These are phyloP conservation scores for Cercospora sesami DNA, from an alignment of 2,329 filamentous ascomycete genomes.

Conservation along the genomic window DNA sequence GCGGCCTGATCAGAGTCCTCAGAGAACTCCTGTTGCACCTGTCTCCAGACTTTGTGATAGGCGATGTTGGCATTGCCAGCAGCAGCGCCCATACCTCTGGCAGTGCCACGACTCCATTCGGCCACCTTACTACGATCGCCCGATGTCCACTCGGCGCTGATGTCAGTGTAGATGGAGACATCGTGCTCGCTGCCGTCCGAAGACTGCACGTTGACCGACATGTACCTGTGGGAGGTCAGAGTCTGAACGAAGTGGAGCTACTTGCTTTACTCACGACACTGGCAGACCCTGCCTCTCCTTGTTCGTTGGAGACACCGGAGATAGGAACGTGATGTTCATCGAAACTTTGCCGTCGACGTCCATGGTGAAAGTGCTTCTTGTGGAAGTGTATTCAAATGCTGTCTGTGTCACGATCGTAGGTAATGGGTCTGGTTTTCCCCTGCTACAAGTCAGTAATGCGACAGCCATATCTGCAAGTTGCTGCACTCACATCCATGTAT, in stretches of 20 bases:
- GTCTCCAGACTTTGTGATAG: slow-evolving; percentile 60
- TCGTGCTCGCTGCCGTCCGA: slow-evolving; percentile 62
- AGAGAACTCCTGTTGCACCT: slow-evolving; percentile 50
- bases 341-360: slow-evolving; percentile 61
- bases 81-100: slow-evolving; percentile 26
- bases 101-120: slow-evolving; percentile 60
- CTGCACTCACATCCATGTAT: slow-evolving; percentile 61
- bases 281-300: slow-evolving; percentile 66
- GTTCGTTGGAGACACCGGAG: slow-evolving; percentile 67
- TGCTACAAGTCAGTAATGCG: slow-evolving; percentile 11
- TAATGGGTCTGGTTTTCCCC: slow-evolving; percentile 52
- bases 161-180: slow-evolving; percentile 71
- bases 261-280: slow-evolving; percentile 50
- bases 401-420: slow-evolving; percentile 58
- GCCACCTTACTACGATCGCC: slow-evolving; percentile 59
- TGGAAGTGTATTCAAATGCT: slow-evolving; percentile 69
- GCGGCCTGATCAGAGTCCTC: slow-evolving; percentile 52
- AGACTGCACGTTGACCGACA: slow-evolving; percentile 63
- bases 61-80: slow-evolving; percentile 44
- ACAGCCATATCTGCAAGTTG: not conserved
- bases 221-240: slow-evolving; percentile 47
- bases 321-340: slow-evolving; percentile 69
- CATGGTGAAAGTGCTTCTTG: slow-evolving; percentile 68
- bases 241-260: not conserved
- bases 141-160: slow-evolving; percentile 67